A percentile compares a stretch with the other conserved stretches of the same genome.
Conservation (phyloP, 805 yeast genomes). For the Spathaspora boniae region DNA sequence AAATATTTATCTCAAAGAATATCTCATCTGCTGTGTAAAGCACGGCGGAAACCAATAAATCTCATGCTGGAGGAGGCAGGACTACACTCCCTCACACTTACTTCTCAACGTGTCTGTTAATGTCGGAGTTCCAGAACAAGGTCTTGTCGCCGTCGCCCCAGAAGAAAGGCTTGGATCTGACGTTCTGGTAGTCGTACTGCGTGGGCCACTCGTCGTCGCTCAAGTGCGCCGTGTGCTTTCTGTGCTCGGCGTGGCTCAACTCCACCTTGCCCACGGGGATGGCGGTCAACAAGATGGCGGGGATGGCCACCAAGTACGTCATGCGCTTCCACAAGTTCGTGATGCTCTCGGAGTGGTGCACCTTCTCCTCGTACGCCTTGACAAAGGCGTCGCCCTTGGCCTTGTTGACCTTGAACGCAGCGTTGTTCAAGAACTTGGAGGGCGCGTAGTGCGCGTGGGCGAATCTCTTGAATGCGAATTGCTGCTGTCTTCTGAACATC, state of each 20-base stretch:
- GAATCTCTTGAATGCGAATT: constrained; percentile 39
- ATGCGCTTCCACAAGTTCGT: constrained; percentile 82
- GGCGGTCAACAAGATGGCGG: constrained; percentile 73
- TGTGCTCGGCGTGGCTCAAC: constrained; percentile 86
- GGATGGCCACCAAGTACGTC: constrained; percentile 74
- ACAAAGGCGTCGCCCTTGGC: constrained; percentile 71
- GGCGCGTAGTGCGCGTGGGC: constrained; percentile 38
- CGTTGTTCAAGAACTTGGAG: constrained; percentile 39
- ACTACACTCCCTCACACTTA: not conserved
- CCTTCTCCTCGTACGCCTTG: constrained; percentile 57
- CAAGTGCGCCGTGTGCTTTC: constrained; percentile 68
- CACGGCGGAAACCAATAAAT: no score
- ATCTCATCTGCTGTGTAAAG: no score
- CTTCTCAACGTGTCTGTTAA: constrained; percentile 75
- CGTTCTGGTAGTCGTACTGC: constrained; percentile 87
- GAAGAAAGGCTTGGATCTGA: constrained; percentile 84
- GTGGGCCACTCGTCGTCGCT: constrained; percentile 91
- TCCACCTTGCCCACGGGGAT: constrained; percentile 80
- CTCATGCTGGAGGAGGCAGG: no score
- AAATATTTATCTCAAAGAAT: no score
- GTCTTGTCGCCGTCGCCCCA: constrained; percentile 99
- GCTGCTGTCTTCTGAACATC: constrained; percentile 36
- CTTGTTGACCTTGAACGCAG: constrained; percentile 43
- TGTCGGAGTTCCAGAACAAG: constrained; percentile 89
- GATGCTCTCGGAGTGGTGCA: constrained; percentile 77